These are phyloP conservation scores for Pyrenochaeta sp. DNA, from an alignment of 2,329 filamentous ascomycete species.

Conservation along the genomic window DNA sequence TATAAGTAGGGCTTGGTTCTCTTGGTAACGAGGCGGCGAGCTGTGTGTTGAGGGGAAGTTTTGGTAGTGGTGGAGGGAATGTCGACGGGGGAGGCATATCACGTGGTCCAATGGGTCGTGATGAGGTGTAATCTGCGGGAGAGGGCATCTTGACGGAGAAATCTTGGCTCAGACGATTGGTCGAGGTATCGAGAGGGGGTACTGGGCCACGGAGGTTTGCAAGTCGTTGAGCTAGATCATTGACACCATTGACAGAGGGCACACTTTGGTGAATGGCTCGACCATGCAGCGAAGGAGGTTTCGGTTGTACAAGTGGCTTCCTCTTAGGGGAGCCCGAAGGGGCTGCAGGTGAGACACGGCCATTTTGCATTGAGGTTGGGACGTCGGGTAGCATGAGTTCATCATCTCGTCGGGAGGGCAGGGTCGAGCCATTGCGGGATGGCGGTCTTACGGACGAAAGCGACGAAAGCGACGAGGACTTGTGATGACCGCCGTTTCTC, in stretches of 20 bases:
- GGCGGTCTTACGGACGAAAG: constrained; percentile 16
- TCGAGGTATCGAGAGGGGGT: constrained; percentile 29
- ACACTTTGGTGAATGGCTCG: constrained; percentile 59
- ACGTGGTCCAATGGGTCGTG: constrained; percentile 57
- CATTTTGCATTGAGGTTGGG: constrained; percentile 27
- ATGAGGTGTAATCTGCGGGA: constrained; percentile 46
- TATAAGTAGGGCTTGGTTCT: constrained; percentile 78
- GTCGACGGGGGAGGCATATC: constrained; percentile 57
- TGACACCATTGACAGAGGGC: constrained; percentile 27
- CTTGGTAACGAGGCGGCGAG: constrained; percentile 69
- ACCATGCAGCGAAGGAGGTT: constrained; percentile 71
- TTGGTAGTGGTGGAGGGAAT: constrained; percentile 49
- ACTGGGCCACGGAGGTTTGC: constrained; percentile 41
- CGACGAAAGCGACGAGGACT: constrained; percentile 19
- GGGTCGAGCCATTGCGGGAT: constrained; percentile 24
- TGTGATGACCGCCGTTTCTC: constrained; percentile 62
- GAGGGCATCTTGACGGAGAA: constrained; percentile 52
- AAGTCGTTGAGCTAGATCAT: constrained; percentile 48
- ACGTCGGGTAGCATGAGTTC: constrained; percentile 47
- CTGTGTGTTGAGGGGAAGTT: constrained; percentile 59
- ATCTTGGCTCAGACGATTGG: constrained; percentile 32
- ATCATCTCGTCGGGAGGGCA: constrained; percentile 29
- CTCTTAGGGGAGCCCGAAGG: constrained; percentile 30
- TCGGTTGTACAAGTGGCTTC: constrained; percentile 64
- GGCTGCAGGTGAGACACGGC: constrained; percentile 25